Conservation (phyloP, 768 basidiomycete species). For the Calocera viscosa region DNA sequence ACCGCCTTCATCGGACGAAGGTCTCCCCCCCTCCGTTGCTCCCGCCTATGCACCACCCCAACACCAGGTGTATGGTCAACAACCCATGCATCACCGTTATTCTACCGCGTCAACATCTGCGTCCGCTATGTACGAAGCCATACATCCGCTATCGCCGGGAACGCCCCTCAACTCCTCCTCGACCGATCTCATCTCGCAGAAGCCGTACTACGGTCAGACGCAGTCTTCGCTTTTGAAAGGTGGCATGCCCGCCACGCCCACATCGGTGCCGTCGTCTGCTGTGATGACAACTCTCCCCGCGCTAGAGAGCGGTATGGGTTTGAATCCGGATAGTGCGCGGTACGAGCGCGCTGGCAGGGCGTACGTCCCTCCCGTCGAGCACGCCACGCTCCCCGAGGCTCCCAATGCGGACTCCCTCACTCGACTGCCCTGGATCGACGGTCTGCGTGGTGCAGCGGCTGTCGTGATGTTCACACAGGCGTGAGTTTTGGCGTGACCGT, state of each 20-base stretch:
- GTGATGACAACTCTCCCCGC: not conserved
- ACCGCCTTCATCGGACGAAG: conserved; percentile 9
- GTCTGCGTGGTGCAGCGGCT: conserved; percentile 23
- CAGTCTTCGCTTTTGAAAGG: not conserved
- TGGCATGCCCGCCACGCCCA: not conserved
- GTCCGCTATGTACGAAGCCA: not conserved
- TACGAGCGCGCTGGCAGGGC: conserved; percentile 5
- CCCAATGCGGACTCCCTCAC: conserved; percentile 14
- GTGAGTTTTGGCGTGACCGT: not conserved
- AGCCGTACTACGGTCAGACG: conserved; percentile 4
- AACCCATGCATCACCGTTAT: not conserved
- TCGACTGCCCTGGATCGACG: conserved; percentile 26
- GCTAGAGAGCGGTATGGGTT: not conserved
- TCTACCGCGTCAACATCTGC: not conserved
- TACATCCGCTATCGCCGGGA: not conserved
- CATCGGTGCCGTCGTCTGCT: not conserved
- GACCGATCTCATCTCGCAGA: conserved; percentile 7
- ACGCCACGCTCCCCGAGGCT: not conserved
- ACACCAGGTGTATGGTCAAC: not conserved
- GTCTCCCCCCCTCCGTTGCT: not conserved
- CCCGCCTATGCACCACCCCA: not conserved
- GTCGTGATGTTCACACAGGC: conserved; percentile 25
- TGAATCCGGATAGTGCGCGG: not conserved
- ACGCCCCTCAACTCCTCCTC: conserved; percentile 8
- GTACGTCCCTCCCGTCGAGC: not conserved